Evolutionary conservation across 805 yeast genomes (phyloP).

Genomic region (Nakazawaea ernobii): DNA sequence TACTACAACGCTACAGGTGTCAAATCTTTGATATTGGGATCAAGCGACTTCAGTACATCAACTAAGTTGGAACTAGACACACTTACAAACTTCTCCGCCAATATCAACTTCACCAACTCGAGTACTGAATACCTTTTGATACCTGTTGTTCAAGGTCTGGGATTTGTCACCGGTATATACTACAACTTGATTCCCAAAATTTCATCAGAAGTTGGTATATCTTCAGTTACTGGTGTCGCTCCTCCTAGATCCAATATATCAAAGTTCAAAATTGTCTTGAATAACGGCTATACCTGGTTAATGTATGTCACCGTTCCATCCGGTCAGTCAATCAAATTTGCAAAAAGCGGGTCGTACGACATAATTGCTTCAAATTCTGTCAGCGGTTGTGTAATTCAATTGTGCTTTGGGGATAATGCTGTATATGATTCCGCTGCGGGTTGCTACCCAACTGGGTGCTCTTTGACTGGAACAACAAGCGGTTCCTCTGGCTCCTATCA

Average conservation of each 20-base stretch:
- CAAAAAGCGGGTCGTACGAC: constrained; percentile 20
- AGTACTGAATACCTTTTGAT: constrained; percentile 16
- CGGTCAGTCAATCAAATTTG: constrained; percentile 27
- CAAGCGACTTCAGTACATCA: constrained; percentile 32
- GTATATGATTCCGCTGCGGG: constrained; percentile 62
- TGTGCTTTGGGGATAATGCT: constrained; percentile 43
- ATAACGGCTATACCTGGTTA: constrained; percentile 59
- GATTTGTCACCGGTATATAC: constrained; percentile 67
- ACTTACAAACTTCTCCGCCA: constrained; percentile 23
- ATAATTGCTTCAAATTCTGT: constrained; percentile 38
- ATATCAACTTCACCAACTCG: constrained; percentile 15
- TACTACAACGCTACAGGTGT: constrained; percentile 62
- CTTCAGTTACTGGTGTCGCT: constrained; percentile 34
- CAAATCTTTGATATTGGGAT: constrained; percentile 49
- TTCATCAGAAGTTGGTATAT: constrained; percentile 62
- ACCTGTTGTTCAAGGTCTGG: constrained; percentile 79
- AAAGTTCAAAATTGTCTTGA: constrained; percentile 43
- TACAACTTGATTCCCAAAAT: constrained; percentile 47
- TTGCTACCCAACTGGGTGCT: constrained; percentile 44
- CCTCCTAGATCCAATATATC: constrained; percentile 33
- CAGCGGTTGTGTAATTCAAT: constrained; percentile 51
- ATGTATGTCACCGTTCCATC: constrained; percentile 51
- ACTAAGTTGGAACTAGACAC: constrained; percentile 24
- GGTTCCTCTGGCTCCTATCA: constrained; percentile 34
- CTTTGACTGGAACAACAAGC: constrained; percentile 34